Percentiles rank a stretch among this genome's conserved stretches.
Evolutionary conservation across 2,329 filamentous ascomycete genomes (phyloP).

Genomic region (Penicillium sp.): DNA sequence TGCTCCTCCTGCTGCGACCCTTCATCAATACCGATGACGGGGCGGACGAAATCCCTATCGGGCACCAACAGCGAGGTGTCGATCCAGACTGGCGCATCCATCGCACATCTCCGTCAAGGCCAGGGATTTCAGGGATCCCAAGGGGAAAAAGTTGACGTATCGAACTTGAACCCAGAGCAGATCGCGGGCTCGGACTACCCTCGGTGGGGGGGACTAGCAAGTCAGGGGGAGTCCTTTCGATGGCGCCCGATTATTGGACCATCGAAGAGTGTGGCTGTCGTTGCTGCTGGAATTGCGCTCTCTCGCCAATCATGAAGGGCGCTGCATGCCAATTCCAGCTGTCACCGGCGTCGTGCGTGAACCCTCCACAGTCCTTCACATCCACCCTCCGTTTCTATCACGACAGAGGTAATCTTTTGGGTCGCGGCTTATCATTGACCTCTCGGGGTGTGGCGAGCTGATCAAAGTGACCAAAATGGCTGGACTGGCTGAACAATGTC

Average conservation of each 20-base stretch:
- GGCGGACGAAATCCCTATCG: background rate
- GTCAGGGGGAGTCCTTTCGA: slow-evolving; percentile 5
- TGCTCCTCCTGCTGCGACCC: background rate
- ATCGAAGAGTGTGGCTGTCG: slow-evolving; percentile 1
- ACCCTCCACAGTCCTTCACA: slow-evolving; percentile 13
- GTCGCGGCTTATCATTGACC: background rate
- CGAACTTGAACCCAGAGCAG: slow-evolving; percentile 15
- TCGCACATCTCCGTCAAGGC: background rate
- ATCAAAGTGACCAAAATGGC: no score
- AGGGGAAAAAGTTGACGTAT: slow-evolving; percentile 26
- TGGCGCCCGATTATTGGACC: slow-evolving; percentile 22
- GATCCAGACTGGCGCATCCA: background rate
- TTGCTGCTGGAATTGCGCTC: background rate
- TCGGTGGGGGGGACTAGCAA: slow-evolving; percentile 8
- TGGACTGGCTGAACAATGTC: no score
- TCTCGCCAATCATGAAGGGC: slow-evolving; percentile 8
- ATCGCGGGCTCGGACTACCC: slow-evolving; percentile 18
- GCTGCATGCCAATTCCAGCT: slow-evolving; percentile 21
- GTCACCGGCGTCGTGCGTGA: slow-evolving; percentile 19
- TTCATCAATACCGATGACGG: background rate
- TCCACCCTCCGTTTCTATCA: slow-evolving; percentile 1
- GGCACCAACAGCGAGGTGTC: background rate
- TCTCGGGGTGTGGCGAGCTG: background rate
- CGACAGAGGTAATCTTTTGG: slow-evolving; percentile 1
- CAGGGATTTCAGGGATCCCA: background rate